Evolutionary conservation across 2,329 filamentous ascomycete genomes (phyloP).

Genomic region (Talaromyces sp.): DNA sequence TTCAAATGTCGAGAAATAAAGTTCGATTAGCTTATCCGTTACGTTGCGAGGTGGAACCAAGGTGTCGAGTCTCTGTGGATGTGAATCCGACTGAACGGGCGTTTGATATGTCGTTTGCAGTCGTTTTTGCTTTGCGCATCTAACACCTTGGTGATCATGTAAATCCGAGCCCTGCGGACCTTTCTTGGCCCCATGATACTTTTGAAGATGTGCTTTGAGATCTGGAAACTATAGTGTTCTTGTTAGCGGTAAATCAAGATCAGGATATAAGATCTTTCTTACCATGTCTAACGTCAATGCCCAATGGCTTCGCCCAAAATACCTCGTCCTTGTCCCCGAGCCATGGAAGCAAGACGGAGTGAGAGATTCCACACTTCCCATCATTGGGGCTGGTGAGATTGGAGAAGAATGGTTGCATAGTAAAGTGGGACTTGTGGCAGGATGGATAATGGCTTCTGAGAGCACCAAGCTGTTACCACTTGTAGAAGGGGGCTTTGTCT

Average conservation of each 20-base stretch:
- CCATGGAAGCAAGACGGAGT: slow-evolving; percentile 5
- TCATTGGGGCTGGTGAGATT: not conserved
- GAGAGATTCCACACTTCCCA: not conserved
- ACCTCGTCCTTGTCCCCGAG: not conserved
- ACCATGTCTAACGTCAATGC: slow-evolving; percentile 6
- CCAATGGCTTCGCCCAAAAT: slow-evolving; percentile 6
- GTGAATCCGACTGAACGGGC: not conserved
- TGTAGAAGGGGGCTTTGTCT: too few species aligned
- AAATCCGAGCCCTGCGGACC: not conserved
- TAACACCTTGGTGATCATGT: not conserved
- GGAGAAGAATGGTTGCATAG: not conserved
- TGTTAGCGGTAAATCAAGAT: not conserved
- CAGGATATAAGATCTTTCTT: not conserved
- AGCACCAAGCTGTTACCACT: not conserved
- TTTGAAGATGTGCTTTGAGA: slow-evolving; percentile 1
- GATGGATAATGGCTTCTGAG: too few species aligned
- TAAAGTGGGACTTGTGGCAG: not conserved
- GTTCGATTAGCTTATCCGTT: not conserved
- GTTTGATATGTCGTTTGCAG: not conserved
- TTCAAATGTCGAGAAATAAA: slow-evolving; percentile 4
- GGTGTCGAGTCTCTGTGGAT: not conserved
- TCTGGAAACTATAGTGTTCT: not conserved
- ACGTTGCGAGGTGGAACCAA: not conserved
- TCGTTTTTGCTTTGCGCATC: not conserved
- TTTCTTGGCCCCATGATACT: slow-evolving; percentile 1